Evolutionary conservation across 2,329 filamentous ascomycete species (phyloP), one percentile per base, ranked within the genome.

Genomic region (Trichoderma guizhouense): DNA sequence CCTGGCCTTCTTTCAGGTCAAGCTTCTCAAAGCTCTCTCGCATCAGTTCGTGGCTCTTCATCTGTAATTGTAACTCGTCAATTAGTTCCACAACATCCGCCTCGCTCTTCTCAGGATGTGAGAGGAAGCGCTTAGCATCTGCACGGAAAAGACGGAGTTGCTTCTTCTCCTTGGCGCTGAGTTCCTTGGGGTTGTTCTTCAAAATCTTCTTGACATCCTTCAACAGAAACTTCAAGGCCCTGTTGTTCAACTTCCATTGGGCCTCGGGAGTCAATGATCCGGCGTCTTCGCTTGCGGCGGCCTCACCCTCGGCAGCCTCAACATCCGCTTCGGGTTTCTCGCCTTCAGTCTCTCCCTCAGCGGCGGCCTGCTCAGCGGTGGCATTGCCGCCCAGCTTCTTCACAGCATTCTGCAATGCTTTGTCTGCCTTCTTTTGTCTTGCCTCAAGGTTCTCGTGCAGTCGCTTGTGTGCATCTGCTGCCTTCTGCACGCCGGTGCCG

Each of bases 401-500:
- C 69, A 74, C 36, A 12, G 71, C 72, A 47, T 64, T 47, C 51
- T 77, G 70, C 71, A 77, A 76, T 24, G 76, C 73, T 8, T 74
- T 72, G 4, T 78, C 77, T 6, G 77, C 76, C 30, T 74, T 75
- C 73, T 77, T 78, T 74, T 79, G 77, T 24, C 75, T 74, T 15
- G 72, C 73, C 11, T 78, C 76, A 9, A 79, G 76, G 26, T 75
- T 79, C 66, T 77, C 73, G n/a, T 74, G 73, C 14, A 79, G 69
- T 4, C 73, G 71, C 24, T 74, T 71, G 67, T 77, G 71, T 3
- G 67, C 74, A 76, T 79, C 72, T 24, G 74, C 30, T 7, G 86
- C 82, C 82, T 94, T 96, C 63, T 89, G 88, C 30, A 88, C 87
- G 72, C 96, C 96, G 1, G 95, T 97, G 39, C 93, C 95, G 78